Conservation (phyloP, 176 grass and related monocot species). For the Avena insularis region DNA sequence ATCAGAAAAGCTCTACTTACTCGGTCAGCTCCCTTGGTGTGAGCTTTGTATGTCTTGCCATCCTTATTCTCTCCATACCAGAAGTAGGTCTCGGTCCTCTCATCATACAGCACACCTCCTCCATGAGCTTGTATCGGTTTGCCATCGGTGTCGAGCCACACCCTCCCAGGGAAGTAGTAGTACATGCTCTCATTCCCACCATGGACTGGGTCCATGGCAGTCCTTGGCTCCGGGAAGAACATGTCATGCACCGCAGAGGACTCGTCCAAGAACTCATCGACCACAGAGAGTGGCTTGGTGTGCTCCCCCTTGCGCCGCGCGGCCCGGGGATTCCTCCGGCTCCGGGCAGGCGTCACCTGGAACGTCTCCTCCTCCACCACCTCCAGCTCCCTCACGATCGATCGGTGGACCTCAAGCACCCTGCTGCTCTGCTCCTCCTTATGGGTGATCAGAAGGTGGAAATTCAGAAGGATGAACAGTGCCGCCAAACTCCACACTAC, state of each 20-base stretch:
- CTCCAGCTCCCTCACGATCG: conserved; percentile 63
- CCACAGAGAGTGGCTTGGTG: conserved; percentile 63
- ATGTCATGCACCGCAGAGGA: conserved; percentile 81
- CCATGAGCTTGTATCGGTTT: conserved; percentile 95
- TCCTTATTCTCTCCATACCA: conserved; percentile 99
- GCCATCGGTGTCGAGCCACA: conserved; percentile 95
- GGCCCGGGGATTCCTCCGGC: conserved; percentile 84
- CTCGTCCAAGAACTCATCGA: conserved; percentile 91
- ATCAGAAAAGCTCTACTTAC: conserved; percentile 52
- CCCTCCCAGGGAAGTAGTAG: conserved; percentile 68
- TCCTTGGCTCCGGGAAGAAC: conserved; percentile 76
- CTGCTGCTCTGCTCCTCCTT: conserved; percentile 36
- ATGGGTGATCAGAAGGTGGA: conserved; percentile 57
- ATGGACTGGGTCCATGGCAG: conserved; percentile 54
- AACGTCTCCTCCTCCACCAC: conserved; percentile 77
- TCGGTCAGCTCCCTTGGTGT: conserved; percentile 79
- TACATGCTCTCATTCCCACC: conserved; percentile 61
- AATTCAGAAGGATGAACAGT: conserved; percentile 66
- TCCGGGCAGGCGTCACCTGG: conserved; percentile 58
- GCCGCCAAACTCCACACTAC: conserved; percentile 59
- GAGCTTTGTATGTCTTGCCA: conserved; percentile 82
- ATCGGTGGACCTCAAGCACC: conserved; percentile 36
- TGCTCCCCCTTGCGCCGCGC: conserved; percentile 80
- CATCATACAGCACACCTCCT: conserved; percentile 87
- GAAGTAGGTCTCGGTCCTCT: conserved; percentile 64